These are phyloP conservation scores for Phytophthora chlamydospora DNA, from an alignment of 352 stramenopile species.

Conservation along the genomic window DNA sequence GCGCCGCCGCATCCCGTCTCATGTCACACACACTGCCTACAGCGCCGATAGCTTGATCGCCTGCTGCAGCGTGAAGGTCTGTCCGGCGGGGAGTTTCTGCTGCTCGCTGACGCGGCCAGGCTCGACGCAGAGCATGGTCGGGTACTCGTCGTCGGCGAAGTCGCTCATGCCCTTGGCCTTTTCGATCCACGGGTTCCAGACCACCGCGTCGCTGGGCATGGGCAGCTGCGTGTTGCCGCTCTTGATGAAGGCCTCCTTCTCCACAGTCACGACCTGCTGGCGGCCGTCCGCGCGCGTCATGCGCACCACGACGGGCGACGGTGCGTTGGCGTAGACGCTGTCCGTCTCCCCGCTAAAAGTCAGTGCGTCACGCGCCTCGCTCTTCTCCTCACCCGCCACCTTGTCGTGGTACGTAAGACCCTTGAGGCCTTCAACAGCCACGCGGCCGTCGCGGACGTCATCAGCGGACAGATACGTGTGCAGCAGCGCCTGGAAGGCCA, in stretches of 20 bases:
- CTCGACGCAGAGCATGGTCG: slow-evolving; percentile 96
- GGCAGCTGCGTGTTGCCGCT: slow-evolving; percentile 32
- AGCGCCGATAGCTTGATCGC: slow-evolving; percentile 64
- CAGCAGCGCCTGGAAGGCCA: slow-evolving; percentile 93
- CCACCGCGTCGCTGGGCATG: slow-evolving; percentile 82
- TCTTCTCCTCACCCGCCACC: slow-evolving; percentile 69
- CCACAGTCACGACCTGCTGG: slow-evolving; percentile 72
- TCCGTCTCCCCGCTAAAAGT: slow-evolving; percentile 86
- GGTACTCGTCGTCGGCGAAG: slow-evolving; percentile 95
- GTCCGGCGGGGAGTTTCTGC: slow-evolving; percentile 60
- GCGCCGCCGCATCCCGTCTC: not conserved
- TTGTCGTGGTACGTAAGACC: slow-evolving; percentile 91
- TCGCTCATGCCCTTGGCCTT: slow-evolving; percentile 95
- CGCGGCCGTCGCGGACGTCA: slow-evolving; percentile 64
- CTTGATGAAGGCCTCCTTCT: slow-evolving; percentile 73
- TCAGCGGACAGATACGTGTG: slow-evolving; percentile 95
- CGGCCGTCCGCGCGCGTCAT: slow-evolving; percentile 57
- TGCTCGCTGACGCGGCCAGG: slow-evolving; percentile 85
- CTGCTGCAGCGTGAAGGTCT: slow-evolving; percentile 74
- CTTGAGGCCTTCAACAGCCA: slow-evolving; percentile 86
- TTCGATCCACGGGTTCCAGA: slow-evolving; percentile 94
- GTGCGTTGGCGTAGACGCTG: slow-evolving; percentile 85
- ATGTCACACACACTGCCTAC: slow-evolving; percentile 23
- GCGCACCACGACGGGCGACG: slow-evolving; percentile 66
- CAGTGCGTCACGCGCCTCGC: slow-evolving; percentile 64